Base-by-base conservation (phyloP, 2,329 filamentous ascomycete genomes). In the Coleophoma crateriformis region DNA sequence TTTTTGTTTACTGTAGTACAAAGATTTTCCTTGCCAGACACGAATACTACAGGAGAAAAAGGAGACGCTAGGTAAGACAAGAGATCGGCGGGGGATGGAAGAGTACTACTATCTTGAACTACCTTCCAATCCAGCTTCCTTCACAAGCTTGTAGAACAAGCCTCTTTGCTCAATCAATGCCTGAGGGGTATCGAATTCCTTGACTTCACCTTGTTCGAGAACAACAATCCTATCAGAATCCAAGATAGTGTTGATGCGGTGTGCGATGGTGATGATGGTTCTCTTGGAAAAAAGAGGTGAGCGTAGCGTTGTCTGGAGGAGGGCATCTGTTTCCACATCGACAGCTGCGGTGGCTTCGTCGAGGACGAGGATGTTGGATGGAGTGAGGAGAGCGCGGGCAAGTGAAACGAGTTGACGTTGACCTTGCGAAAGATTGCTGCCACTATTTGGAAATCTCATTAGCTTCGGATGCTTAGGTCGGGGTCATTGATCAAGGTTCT, bases 231-330 rank as follows among this genome's bases (percentile, higher is more conserved):
- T 83, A 71, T 99, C 92, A 53, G 78, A 82, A 67, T 87, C 83
- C 32, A 99, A 78, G 61, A 99, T 97, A 11, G 94, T 99, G 72
- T 97, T 97, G 73, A 99, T 95, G 49, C 94, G 85, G 73, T 99
- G 94, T 22, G 94, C 94, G 62, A 99, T 96, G 1, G 94, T 99
- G 68, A 99, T 95, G 68, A 99, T 97, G 35, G 94, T 99, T 48
- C 90, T 84, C 69, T 96, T 90, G 54, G 85, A 79, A 72, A 99
- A 99, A 14, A 85, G 67, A 19, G 80, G 77, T 34, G 78, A 79
- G 33, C 82, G 77, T 49, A 85, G 71, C 22, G 83, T 86, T 44
- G 70, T 69, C 70, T 87, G 83, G 48, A 87, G 71, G 71, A 85
- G 72, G 48, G 80, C 80, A 62, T 87, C 83, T 20, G 83, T 87